phyloP scores from a whole-genome alignment of 306 rosid species.

The Corylus avellana region DNA sequence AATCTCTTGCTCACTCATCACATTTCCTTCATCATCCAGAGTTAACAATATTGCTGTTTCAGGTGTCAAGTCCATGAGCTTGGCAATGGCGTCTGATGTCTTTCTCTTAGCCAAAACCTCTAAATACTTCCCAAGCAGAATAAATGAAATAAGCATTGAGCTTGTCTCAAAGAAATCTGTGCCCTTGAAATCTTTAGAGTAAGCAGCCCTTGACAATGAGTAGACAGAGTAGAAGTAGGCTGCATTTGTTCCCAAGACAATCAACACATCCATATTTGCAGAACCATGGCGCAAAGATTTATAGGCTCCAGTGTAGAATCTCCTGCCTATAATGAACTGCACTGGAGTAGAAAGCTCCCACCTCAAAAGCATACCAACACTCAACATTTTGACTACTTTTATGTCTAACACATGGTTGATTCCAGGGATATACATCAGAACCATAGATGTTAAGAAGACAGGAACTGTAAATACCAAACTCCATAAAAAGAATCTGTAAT shows the following conservation, averaged over 20 bases:
- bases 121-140: conserved; percentile 75
- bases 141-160: conserved; percentile 77
- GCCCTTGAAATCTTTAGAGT: conserved; percentile 52
- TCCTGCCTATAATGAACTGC: conserved; percentile 68
- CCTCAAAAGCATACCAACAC: conserved; percentile 58
- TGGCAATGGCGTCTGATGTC: conserved; percentile 84
- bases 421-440: conserved; percentile 70
- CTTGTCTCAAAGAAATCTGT: conserved; percentile 87
- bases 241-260: conserved; percentile 82
- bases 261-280: conserved; percentile 83
- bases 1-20: conserved; percentile 52
- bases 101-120: conserved; percentile 83
- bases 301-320: conserved; percentile 71
- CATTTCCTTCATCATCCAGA: conserved; percentile 52
- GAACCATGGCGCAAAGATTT: conserved; percentile 65
- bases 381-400: conserved; percentile 62
- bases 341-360: conserved; percentile 73
- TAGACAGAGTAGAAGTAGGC: conserved; percentile 90
- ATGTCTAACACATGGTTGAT: conserved; percentile 47
- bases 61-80: conserved; percentile 77
- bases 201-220: conserved; percentile 57
- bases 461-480: conserved; percentile 68
- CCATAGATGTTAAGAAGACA: conserved; percentile 76
- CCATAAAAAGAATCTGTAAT: conserved; percentile 57
- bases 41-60: conserved; percentile 56